Conservation (phyloP, 345 rosid species). For the Carallia pectinifolia region DNA sequence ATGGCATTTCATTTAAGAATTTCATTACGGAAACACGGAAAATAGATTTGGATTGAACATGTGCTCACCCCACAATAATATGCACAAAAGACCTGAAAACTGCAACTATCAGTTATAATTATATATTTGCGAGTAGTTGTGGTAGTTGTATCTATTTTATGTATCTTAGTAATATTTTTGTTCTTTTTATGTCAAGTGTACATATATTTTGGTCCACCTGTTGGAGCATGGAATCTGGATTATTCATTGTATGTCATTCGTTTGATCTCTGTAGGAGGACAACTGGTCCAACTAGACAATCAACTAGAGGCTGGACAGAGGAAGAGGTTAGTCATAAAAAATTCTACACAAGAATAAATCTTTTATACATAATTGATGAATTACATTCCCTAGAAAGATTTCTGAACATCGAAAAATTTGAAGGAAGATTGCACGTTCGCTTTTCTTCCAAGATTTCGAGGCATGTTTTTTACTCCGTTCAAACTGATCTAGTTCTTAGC, state of each 20-base stretch:
- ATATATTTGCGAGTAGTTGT: no score
- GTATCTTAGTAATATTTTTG: no score
- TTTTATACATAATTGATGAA: background rate
- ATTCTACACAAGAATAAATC: background rate
- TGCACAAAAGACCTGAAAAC: no score
- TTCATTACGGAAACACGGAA: no score
- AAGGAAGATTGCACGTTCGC: background rate
- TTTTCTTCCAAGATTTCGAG: no score
- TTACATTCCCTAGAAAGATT: no score
- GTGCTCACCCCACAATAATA: no score
- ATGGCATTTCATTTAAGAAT: background rate
- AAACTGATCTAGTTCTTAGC: background rate
- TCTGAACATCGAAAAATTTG: background rate
- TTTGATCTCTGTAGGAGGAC: conserved; percentile 16
- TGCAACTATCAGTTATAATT: no score
- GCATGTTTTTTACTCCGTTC: background rate
- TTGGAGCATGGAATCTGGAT: background rate
- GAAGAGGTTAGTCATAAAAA: conserved; percentile 34
- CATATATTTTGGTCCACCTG: no score
- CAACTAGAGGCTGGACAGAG: conserved; percentile 39
- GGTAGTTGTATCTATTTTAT: no score
- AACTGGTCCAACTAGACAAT: conserved; percentile 34
- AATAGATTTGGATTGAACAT: no score
- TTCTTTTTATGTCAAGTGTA: no score
- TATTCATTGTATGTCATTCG: background rate